Evolutionary conservation across 768 basidiomycete genomes (phyloP).

Genomic region (Mrakia gelida): DNA sequence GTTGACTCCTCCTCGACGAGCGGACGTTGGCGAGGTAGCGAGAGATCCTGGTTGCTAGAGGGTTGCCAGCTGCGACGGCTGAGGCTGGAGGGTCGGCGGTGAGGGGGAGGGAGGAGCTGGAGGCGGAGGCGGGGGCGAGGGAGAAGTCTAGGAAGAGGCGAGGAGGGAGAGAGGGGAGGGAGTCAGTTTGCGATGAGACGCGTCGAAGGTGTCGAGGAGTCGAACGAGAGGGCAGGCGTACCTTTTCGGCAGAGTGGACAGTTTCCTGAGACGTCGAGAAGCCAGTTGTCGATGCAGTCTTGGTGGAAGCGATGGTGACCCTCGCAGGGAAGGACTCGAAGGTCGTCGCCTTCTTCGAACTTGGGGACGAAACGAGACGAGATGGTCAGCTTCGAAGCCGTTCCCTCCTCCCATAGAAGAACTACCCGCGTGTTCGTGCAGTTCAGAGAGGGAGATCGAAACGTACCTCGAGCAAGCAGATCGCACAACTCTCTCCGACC

Average conservation of each 20-base stretch:
- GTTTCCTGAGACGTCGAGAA: constrained; percentile 79
- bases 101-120: constrained; percentile 6
- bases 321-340: constrained; percentile 85
- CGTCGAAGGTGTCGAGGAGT: not conserved
- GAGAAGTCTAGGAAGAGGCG: constrained; percentile 10
- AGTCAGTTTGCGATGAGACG: too few relatives aligned
- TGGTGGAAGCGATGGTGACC: constrained; percentile 87
- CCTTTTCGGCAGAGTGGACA: constrained; percentile 92
- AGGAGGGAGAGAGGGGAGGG: not conserved
- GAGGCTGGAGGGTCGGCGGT: constrained; percentile 3
- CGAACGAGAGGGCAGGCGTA: constrained; percentile 41
- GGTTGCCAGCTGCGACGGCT: not conserved
- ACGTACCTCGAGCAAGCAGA: constrained; percentile 66
- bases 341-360: constrained; percentile 88
- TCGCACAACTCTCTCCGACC: constrained; percentile 83
- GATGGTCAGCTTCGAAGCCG: not conserved
- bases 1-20: not conserved
- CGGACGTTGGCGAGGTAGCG: constrained; percentile 17
- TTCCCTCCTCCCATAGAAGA: constrained; percentile 44
- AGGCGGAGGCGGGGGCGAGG: not conserved
- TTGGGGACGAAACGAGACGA: too few relatives aligned
- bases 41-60: not conserved
- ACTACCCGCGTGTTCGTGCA: too few relatives aligned
- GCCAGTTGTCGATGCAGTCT: constrained; percentile 52
- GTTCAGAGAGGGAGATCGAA: too few relatives aligned